Percentiles rank a stretch among this genome's conserved stretches.
Evolutionary conservation across 495 filamentous ascomycete genomes (phyloP).

Genomic region (Hypoxylon crocopeplum): DNA sequence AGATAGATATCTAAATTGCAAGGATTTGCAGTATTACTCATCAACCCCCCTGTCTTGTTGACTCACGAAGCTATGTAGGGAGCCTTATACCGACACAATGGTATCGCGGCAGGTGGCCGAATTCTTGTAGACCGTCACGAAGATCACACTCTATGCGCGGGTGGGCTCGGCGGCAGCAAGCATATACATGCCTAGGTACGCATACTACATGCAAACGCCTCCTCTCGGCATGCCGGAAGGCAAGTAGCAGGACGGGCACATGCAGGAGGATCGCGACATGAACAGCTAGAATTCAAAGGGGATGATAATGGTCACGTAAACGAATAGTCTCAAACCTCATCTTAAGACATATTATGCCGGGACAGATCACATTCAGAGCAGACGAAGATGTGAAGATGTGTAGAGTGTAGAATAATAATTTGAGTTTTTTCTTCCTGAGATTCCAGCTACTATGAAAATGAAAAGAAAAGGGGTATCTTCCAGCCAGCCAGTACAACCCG

Average conservation of each 20-base stretch:
- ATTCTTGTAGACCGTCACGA: background rate
- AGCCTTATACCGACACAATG: background rate
- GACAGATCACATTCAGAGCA: conserved; percentile 2
- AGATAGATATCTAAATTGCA: background rate
- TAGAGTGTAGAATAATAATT: conserved; percentile 11
- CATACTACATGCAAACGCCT: conserved; percentile 10
- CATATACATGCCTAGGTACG: conserved; percentile 10
- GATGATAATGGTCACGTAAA: too few species aligned
- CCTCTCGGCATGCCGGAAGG: background rate
- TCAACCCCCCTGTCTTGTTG: conserved; percentile 10
- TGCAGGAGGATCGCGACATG: background rate
- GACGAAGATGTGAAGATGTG: background rate
- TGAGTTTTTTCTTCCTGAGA: conserved; percentile 32
- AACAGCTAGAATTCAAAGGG: too few species aligned
- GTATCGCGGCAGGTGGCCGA: background rate
- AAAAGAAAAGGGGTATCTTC: conserved; percentile 43
- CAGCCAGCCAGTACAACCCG: conserved; percentile 43
- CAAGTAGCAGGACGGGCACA: background rate
- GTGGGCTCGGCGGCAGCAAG: conserved; percentile 11
- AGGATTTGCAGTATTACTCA: conserved; percentile 1
- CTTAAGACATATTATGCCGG: too few species aligned
- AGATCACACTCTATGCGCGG: conserved; percentile 1
- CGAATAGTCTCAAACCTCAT: too few species aligned
- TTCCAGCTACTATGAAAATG: conserved; percentile 26
- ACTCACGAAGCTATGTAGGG: background rate